Conservation (phyloP, 306 rosid species). For the Arachis stenosperma region DNA sequence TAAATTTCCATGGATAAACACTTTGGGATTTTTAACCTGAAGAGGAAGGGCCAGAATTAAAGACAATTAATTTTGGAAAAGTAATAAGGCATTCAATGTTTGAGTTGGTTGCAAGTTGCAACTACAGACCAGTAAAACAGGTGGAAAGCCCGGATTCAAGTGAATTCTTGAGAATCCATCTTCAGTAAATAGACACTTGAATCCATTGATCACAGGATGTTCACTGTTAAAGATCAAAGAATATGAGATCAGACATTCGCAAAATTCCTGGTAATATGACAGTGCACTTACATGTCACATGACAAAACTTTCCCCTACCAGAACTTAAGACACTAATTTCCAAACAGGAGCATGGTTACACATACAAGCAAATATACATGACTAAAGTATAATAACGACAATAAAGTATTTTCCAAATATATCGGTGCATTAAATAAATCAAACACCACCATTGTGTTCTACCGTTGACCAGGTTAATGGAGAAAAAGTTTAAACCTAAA, state of each 20-base stretch:
- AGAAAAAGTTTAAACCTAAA: background rate
- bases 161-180: slow-evolving; percentile 67
- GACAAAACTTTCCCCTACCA: background rate
- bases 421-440: background rate
- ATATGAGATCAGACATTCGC: slow-evolving; percentile 17
- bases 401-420: background rate
- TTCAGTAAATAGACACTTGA: slow-evolving; percentile 66
- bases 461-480: background rate
- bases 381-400: slow-evolving; percentile 1
- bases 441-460: background rate
- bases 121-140: slow-evolving; percentile 59
- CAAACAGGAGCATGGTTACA: slow-evolving; percentile 1
- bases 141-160: slow-evolving; percentile 60
- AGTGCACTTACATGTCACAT: slow-evolving; percentile 9
- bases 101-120: slow-evolving; percentile 7
- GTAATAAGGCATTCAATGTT: slow-evolving; percentile 19
- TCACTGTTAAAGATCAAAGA: slow-evolving; percentile 57
- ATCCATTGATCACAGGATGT: slow-evolving; percentile 65
- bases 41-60: background rate
- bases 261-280: background rate
- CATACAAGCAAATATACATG: background rate
- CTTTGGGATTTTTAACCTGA: slow-evolving; percentile 79
- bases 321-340: slow-evolving; percentile 18
- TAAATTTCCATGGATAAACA: slow-evolving; percentile 67
- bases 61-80: slow-evolving; percentile 10